These are phyloP conservation scores for Cicer cuneatum DNA, from an alignment of 306 rosid genomes.

Conservation along the genomic window DNA sequence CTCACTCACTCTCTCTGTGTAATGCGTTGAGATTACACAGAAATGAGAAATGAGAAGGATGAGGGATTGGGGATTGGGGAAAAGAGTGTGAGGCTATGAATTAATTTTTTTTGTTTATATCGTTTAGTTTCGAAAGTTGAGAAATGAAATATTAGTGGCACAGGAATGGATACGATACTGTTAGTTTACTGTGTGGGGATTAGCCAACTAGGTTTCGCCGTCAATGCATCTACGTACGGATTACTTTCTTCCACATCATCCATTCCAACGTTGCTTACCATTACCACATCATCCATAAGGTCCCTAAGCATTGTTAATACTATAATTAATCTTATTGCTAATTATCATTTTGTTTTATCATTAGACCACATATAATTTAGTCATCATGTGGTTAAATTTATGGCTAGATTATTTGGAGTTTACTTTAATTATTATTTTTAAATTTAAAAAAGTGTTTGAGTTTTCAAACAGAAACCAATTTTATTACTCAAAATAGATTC, in stretches of 20 bases:
- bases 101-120: neutral
- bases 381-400: neutral
- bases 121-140: neutral
- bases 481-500: too few species aligned
- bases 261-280: neutral
- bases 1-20: constrained; percentile 33
- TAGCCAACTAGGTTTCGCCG: neutral
- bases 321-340: neutral
- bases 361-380: neutral
- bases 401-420: too few species aligned
- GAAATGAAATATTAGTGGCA: constrained; percentile 2
- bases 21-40: neutral
- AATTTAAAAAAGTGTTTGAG: too few species aligned
- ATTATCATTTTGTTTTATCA: neutral
- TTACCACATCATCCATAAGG: neutral
- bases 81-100: constrained; percentile 51
- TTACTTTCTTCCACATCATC: constrained; percentile 31
- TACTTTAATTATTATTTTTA: too few species aligned
- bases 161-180: constrained; percentile 31
- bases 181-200: neutral
- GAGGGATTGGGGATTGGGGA: constrained; percentile 64
- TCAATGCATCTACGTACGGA: neutral
- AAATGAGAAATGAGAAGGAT: constrained; percentile 32
- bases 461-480: too few species aligned
- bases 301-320: neutral